Conservation (phyloP, 2,329 filamentous ascomycete genomes). For the Microsporum audouinii region DNA sequence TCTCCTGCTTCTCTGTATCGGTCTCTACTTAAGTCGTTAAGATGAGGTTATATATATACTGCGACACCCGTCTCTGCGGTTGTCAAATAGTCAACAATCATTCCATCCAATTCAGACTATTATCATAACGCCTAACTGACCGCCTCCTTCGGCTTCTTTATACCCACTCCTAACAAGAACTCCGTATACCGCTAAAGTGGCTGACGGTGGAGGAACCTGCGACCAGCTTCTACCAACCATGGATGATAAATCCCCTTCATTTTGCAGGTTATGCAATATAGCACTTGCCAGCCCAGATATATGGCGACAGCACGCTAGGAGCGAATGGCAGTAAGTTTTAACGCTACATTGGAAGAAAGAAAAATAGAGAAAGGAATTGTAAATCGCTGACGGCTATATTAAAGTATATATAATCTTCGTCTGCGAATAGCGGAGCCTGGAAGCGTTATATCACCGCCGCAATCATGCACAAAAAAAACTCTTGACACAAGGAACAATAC, state of each 20-base stretch:
- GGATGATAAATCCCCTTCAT: background rate
- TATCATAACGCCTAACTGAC: background rate
- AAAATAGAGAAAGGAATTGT: background rate
- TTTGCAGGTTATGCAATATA: background rate
- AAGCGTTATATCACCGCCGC: background rate
- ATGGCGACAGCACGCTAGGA: background rate
- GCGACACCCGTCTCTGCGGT: background rate
- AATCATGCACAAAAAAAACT: background rate
- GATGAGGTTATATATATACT: background rate
- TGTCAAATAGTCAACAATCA: background rate
- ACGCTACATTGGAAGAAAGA: background rate
- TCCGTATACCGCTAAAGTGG: background rate
- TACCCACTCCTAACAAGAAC: too few species aligned
- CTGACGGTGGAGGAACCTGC: background rate
- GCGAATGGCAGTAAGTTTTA: background rate
- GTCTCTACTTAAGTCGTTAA: background rate
- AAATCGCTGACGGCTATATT: background rate
- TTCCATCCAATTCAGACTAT: background rate
- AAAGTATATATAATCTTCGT: background rate
- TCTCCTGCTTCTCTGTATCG: background rate
- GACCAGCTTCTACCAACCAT: background rate
- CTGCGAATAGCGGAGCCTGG: background rate
- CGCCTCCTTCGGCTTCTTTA: background rate
- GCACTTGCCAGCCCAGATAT: background rate
- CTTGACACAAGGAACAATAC: background rate